Base-by-base conservation (phyloP, 495 filamentous ascomycete genomes). In the Bathelium albidoporum region DNA sequence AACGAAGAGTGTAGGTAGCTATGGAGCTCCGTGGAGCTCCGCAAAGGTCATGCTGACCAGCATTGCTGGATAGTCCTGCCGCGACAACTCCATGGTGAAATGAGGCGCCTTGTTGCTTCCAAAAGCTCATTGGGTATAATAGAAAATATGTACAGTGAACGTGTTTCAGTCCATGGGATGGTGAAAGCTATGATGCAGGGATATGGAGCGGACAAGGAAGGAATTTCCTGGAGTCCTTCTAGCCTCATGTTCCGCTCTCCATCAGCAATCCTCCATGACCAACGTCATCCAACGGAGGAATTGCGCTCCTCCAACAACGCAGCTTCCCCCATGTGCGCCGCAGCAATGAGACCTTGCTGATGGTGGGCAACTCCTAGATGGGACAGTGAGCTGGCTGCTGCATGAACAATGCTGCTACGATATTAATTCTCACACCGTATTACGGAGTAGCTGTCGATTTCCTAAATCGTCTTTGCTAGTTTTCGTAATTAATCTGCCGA, bases 61-160 rank as follows among this genome's bases (percentile, higher is more conserved):
- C 83, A 97, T 84, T 34, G 88, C 88, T 72, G 93, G 92, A 78
- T 97, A 97, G 77, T 97, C 93, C 74, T 90, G 83, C 74, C 93
- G 83, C 70, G 89, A 89, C 69, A 96, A 83, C 69, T 92, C 92
- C 83, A 90, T 86, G 65, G 65, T 74, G 60, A 34, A 53, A 55
- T 52, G 34, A 60, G 31, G 58, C 5, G 34, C 11, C 16, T n/a
- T 22, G 16, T 11, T 22, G 7, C 2, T 22, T 60, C 26, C 58
- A 60, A 55, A 55, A 55, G 22, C 14, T 29, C 10, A 14, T 14
- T 39, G 22, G 20, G 16, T 3, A 24, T 10, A 55, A 9, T 3
- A 29, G 16, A 55, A 20, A 29, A 29, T 55, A 55, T 55, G 49
- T 55, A 55, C 49, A 55, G 49, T 20, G 24, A 24, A 55, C 20